Conservation (phyloP, 2,329 filamentous ascomycete species). For the Colletotrichum sublineola region DNA sequence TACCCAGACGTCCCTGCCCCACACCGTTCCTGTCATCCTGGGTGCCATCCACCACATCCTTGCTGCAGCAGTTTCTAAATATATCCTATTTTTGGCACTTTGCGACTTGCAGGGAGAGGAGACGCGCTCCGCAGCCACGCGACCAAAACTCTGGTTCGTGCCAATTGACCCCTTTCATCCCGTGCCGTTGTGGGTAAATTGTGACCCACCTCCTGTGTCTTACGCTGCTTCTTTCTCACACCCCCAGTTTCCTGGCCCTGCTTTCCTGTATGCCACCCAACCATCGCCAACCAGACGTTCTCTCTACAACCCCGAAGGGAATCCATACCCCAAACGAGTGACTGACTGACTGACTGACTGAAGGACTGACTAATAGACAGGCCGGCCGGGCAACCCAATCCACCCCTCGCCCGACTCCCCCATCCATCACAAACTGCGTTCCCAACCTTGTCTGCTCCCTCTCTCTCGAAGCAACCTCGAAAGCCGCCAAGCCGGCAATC, state of each 20-base stretch:
- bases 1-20: slow-evolving; percentile 1
- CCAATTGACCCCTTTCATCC: slow-evolving; percentile 28
- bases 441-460: background rate
- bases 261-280: slow-evolving; percentile 21
- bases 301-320: background rate
- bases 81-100: slow-evolving; percentile 41
- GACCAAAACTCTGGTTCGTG: slow-evolving; percentile 12
- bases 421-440: slow-evolving; percentile 11
- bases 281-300: slow-evolving; percentile 8
- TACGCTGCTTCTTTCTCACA: slow-evolving; percentile 18
- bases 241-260: slow-evolving; percentile 1
- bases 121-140: slow-evolving; percentile 35
- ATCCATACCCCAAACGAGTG: background rate
- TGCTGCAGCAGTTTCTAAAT: slow-evolving; percentile 34
- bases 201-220: background rate
- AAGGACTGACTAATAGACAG: background rate
- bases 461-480: slow-evolving; percentile 1
- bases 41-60: slow-evolving; percentile 18
- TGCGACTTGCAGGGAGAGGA: background rate
- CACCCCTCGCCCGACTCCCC: background rate
- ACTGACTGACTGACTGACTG: background rate
- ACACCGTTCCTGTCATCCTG: background rate
- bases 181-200: slow-evolving; percentile 32
- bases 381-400: background rate
- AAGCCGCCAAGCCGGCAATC: background rate